These are phyloP conservation scores for Tremella fuciformis DNA, from an alignment of 768 basidiomycete species.

Conservation along the genomic window DNA sequence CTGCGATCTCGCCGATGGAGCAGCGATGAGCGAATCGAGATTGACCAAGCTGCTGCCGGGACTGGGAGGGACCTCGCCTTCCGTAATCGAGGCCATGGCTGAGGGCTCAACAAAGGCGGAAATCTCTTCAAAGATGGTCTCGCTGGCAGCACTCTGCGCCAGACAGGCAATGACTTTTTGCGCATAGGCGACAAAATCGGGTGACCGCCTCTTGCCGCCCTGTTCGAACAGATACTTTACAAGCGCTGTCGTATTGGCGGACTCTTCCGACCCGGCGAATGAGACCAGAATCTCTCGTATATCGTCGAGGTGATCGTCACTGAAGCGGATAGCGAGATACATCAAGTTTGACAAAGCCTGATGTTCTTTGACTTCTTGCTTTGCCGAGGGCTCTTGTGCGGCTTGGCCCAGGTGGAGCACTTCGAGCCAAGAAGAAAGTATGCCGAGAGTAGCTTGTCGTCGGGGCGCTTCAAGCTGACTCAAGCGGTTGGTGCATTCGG, in stretches of 20 bases:
- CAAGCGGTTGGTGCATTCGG: slow-evolving; percentile 71
- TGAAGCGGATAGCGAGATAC: slow-evolving; percentile 73
- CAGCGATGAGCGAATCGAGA: slow-evolving; percentile 54
- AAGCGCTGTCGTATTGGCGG: slow-evolving; percentile 68
- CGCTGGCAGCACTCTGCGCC: slow-evolving; percentile 70
- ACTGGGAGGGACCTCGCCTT: slow-evolving; percentile 31
- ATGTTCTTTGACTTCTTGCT: slow-evolving; percentile 57
- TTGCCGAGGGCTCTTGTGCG: slow-evolving; percentile 52
- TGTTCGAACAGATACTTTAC: slow-evolving; percentile 82
- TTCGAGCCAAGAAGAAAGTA: slow-evolving; percentile 78
- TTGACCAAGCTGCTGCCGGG: slow-evolving; percentile 59
- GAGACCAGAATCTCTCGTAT: slow-evolving; percentile 74
- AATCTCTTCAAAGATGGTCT: slow-evolving; percentile 74
- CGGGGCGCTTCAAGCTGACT: slow-evolving; percentile 61
- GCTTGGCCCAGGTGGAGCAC: slow-evolving; percentile 68
- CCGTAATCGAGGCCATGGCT: slow-evolving; percentile 74
- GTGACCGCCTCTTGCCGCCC: slow-evolving; percentile 75
- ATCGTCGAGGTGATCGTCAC: slow-evolving; percentile 72
- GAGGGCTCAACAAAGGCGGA: slow-evolving; percentile 78
- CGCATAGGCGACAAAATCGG: slow-evolving; percentile 72
- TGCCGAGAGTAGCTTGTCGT: slow-evolving; percentile 64
- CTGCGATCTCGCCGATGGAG: slow-evolving; percentile 44
- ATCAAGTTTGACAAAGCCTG: slow-evolving; percentile 74
- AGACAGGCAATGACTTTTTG: slow-evolving; percentile 79
- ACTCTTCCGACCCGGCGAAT: slow-evolving; percentile 64